Percentiles rank a stretch among this genome's conserved stretches.
These are phyloP conservation scores for Didymella keratinophila DNA, from an alignment of 2,329 filamentous ascomycete species.

Conservation along the genomic window DNA sequence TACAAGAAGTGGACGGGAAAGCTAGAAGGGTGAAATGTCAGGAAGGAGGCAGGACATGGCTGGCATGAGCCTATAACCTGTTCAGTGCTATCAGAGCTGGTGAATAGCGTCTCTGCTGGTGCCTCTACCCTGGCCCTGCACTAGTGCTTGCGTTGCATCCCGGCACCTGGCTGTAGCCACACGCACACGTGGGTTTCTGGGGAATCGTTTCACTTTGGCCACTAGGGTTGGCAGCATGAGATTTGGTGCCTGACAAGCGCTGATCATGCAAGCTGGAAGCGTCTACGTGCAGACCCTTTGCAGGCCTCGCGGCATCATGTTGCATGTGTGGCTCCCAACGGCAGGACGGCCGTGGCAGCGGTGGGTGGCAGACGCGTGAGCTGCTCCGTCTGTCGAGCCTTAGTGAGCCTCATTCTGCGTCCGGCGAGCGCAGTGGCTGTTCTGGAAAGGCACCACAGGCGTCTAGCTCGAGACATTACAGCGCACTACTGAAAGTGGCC, in stretches of 20 bases:
- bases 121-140: constrained; percentile 33
- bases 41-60: constrained; percentile 38
- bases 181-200: constrained; percentile 49
- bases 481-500: constrained; percentile 21
- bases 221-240: constrained; percentile 27
- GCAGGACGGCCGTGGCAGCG: constrained; percentile 29
- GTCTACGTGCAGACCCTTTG: constrained; percentile 18
- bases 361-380: background rate
- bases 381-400: constrained; percentile 18
- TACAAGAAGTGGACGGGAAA: constrained; percentile 24
- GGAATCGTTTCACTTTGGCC: constrained; percentile 50
- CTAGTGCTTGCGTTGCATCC: constrained; percentile 43
- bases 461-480: constrained; percentile 30
- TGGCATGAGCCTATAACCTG: constrained; percentile 48
- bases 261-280: constrained; percentile 25
- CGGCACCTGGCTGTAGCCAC: constrained; percentile 43
- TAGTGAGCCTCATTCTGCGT: constrained; percentile 29
- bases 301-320: constrained; percentile 8
- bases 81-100: constrained; percentile 39
- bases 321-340: constrained; percentile 20
- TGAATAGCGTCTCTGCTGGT: constrained; percentile 38
- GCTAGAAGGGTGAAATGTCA: constrained; percentile 25
- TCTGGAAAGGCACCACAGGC: constrained; percentile 34
- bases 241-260: constrained; percentile 32
- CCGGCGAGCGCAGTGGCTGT: constrained; percentile 26